Conservation (phyloP, 2,329 filamentous ascomycete genomes). For the Juglanconis juglandina region DNA sequence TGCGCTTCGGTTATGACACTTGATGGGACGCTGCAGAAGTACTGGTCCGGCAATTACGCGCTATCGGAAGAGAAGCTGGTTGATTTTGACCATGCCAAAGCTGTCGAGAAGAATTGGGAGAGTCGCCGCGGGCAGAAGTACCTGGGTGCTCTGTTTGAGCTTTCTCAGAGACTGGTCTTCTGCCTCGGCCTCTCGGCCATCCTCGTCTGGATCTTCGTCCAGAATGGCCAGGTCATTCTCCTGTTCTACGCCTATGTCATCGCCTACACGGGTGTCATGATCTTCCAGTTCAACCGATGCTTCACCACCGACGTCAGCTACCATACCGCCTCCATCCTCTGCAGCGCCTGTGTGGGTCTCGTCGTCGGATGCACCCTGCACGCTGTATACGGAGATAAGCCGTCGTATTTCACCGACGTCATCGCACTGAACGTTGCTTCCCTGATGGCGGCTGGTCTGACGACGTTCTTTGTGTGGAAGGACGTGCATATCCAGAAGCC, state of each 20-base stretch:
- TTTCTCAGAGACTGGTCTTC: constrained; percentile 28
- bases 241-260: constrained; percentile 33
- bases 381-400: constrained; percentile 25
- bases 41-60: constrained; percentile 32
- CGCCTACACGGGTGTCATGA: constrained; percentile 34
- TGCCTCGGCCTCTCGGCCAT: constrained; percentile 31
- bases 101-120: constrained; percentile 24
- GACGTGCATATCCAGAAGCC: constrained; percentile 22
- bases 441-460: constrained; percentile 29
- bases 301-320: constrained; percentile 34
- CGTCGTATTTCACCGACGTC: constrained; percentile 30
- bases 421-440: constrained; percentile 30
- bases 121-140: constrained; percentile 21
- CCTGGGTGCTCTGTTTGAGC: constrained; percentile 26
- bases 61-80: constrained; percentile 32
- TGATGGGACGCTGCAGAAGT: constrained; percentile 33
- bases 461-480: constrained; percentile 29
- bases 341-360: constrained; percentile 29
- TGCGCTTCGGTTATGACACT: constrained; percentile 35
- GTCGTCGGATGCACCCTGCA: constrained; percentile 31
- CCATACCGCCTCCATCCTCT: constrained; percentile 33
- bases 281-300: constrained; percentile 39
- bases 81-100: constrained; percentile 25
- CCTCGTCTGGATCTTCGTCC: constrained; percentile 34
- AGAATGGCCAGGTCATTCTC: constrained; percentile 27